Base-by-base conservation (phyloP, 148 eudicot genomes). In the Rhododendron mucronatum region DNA sequence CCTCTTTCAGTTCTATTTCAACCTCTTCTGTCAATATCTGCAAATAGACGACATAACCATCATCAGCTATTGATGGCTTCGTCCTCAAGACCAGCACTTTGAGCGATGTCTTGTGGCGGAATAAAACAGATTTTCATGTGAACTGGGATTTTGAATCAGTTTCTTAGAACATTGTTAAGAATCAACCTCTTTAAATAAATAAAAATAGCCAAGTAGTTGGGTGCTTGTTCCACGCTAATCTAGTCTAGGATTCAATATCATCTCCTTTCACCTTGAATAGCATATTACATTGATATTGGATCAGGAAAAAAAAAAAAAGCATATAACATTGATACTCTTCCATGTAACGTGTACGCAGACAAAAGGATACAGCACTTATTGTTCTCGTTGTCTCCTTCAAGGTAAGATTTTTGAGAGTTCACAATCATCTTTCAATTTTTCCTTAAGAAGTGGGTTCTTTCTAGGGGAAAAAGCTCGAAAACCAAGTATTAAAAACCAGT, bases 11-110 rank as follows among this genome's bases (percentile, higher is more conserved):
- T 71, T 93, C 99, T 15, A 90, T 82, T 89, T 97, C 99, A 65
- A 95, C 95, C 86, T 97, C 99, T 87, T 95, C 99, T 0, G 94
- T 84, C 85, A 97, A 89, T 85, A 96, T 89, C 99, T 95, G 90
- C 61, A 57, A 87, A 81, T 35, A 87, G 23, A 67, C 83, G 53
- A 76, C 69, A 86, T 37, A 18, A 5, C 26, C 18, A 63, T 59
- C 3, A 83, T 48, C 28, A 61, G 35, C 26, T 44, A 57, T 75
- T 71, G 16, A 84, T 3, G 12, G 14, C 47, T n/a, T 78, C 59
- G 65, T 57, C 39, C 51, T 11, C 78, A 41, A 41, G 63, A 37
- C 15, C 28, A 51, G 50, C 45, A 81, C 39, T 85, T 85, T 26
- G 20, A 15, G 39, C 1, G 20, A 71, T 30, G 59, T 15, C 16